A percentile compares a stretch with the other conserved stretches of the same genome.
Evolutionary conservation across 345 rosid genomes (phyloP).

Genomic region (Euphorbia lathyris): DNA sequence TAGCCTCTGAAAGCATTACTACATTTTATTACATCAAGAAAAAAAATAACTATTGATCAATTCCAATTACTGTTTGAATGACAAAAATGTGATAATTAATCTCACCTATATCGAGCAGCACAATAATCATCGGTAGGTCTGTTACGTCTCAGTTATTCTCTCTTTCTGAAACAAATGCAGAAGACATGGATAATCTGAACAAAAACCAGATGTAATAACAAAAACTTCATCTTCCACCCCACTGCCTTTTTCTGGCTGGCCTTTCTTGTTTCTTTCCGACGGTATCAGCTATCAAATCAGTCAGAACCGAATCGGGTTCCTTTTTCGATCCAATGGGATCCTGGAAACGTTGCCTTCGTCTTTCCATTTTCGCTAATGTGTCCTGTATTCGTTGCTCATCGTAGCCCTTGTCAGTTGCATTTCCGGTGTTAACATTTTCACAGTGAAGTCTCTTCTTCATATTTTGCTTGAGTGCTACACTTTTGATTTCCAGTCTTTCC

Average conservation of each 20-base stretch:
- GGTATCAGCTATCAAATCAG: slow-evolving; percentile 23
- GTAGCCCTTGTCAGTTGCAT: slow-evolving; percentile 16
- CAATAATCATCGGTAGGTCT: no score
- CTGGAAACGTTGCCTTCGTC: slow-evolving; percentile 61
- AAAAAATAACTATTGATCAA: background rate
- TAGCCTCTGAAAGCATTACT: background rate
- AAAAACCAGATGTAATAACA: background rate
- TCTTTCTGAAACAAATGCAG: background rate
- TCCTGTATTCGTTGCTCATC: slow-evolving; percentile 40
- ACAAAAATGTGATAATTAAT: background rate
- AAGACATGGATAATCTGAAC: background rate
- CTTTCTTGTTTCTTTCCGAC: slow-evolving; percentile 33
- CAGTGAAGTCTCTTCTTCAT: slow-evolving; percentile 2
- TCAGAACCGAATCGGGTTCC: slow-evolving; percentile 21
- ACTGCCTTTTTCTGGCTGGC: slow-evolving; percentile 55
- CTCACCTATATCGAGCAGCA: background rate
- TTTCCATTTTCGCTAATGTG: slow-evolving; percentile 62
- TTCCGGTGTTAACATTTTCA: slow-evolving; percentile 19
- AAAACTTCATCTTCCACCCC: slow-evolving; percentile 40
- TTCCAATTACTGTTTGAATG: background rate
- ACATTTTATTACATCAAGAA: background rate
- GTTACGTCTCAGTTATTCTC: background rate
- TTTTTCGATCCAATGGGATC: slow-evolving; percentile 23
- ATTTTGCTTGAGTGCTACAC: slow-evolving; percentile 3
- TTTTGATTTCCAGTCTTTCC: slow-evolving; percentile 13